Evolutionary conservation across 192 early-diverging fungal genomes (phyloP).

Genomic region (Diversispora epigaea): DNA sequence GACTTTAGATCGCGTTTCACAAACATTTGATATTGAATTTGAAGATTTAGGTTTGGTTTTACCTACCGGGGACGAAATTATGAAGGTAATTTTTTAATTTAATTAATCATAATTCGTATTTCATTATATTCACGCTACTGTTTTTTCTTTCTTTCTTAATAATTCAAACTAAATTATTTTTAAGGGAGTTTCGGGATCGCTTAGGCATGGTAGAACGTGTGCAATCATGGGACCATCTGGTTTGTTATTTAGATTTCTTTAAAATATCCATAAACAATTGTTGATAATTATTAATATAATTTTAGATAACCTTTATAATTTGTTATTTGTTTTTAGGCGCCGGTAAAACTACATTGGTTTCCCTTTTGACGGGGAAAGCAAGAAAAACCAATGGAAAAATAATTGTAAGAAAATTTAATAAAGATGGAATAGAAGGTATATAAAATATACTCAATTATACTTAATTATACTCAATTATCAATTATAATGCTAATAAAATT

Average conservation of each 20-base stretch:
- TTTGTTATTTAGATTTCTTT: background rate
- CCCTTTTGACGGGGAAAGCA: constrained; percentile 65
- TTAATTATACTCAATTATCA: background rate
- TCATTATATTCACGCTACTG: background rate
- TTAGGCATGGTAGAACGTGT: constrained; percentile 53
- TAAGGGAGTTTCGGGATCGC: constrained; percentile 54
- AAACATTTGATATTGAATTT: constrained; percentile 59
- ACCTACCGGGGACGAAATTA: constrained; percentile 49
- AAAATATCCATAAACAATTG: background rate
- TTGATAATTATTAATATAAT: background rate
- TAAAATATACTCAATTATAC: background rate
- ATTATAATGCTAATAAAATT: background rate
- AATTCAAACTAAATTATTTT: too few relatives aligned
- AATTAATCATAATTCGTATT: background rate
- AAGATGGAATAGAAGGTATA: background rate
- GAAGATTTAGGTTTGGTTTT: constrained; percentile 40
- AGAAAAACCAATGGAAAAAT: constrained; percentile 53
- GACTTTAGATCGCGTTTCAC: constrained; percentile 37
- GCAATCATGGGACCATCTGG: constrained; percentile 59
- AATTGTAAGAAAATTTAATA: background rate
- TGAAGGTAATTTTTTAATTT: constrained; percentile 33
- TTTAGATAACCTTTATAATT: background rate
- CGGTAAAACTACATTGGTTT: constrained; percentile 63
- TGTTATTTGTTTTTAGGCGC: constrained; percentile 34
- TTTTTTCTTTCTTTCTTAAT: background rate